Evolutionary conservation across 2,329 filamentous ascomycete species (phyloP), one percentile per base, ranked within the genome.

Genomic region (Clathrospora elynae): DNA sequence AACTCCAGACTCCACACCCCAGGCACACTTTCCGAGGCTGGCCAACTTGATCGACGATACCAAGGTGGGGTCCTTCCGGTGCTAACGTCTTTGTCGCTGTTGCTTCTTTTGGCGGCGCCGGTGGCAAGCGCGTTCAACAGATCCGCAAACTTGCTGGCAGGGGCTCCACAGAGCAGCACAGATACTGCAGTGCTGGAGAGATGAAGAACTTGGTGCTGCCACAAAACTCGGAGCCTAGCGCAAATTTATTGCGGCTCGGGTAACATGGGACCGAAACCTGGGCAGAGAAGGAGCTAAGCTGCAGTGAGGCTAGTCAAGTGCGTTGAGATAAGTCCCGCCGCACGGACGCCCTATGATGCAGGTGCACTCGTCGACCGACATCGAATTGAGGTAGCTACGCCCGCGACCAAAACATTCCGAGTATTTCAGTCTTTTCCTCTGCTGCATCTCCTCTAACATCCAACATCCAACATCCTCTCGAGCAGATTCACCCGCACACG

Each of bases 331-430:
- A 61, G 55, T 46, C 47, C 46, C 47, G 41, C 49, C 34, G 53
- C 51, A 45, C 43, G 61, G 55, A 60, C 54, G 51, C 45, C 35
- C 49, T 56, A 63, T 63, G 57, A 65, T 55, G 49, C 42, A 63
- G 57, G 55, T 57, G n/a, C n/a, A n/a, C n/a, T n/a, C n/a, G n/a
- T n/a, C n/a, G 48, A 24, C 6, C 22, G 22, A 7, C 22, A 24
- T 11, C 7, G 30, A 32, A 9, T 59, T 52, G 51, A 53, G 41
- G 55, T 26, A 53, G 49, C 49, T 49, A 41, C 46, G 48, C 53
- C 52, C 44, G 38, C 42, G 41, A 39, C 49, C 45, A 57, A 55
- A 56, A 53, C 49, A 46, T 37, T 45, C 28, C 28, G 11, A 35
- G 26, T 41, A 23, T 24, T 44, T 40, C 43, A 40, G 30, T 25